phyloP scores from a whole-genome alignment of 1,284 basidiomycete genomes.

The Chalciporus sp. region DNA sequence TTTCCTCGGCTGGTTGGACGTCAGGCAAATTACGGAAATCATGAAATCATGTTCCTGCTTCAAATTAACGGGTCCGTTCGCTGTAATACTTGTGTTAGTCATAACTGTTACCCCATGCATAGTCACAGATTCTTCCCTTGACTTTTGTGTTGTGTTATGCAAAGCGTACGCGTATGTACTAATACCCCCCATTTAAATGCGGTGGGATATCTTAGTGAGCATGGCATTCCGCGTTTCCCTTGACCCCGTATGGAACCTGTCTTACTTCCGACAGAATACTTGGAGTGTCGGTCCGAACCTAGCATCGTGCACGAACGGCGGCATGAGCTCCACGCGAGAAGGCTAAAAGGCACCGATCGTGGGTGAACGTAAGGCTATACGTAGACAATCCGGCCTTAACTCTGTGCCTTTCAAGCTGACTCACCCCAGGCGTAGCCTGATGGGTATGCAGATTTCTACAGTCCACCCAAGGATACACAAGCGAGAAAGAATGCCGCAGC shows the following conservation, averaged over 20 bases:
- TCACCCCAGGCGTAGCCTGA: neutral
- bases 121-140: neutral
- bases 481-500: neutral
- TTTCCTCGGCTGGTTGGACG: neutral
- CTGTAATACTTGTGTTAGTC: neutral
- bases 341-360: no score
- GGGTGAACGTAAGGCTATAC: no score
- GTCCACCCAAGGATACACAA: neutral
- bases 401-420: neutral
- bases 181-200: no score
- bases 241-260: no score
- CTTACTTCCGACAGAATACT: no score
- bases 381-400: no score
- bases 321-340: no score
- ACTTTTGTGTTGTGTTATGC: neutral
- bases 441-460: neutral
- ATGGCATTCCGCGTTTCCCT: no score
- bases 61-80: neutral
- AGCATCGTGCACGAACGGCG: no score
- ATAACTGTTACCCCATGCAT: neutral
- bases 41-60: neutral
- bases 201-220: no score
- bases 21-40: constrained; percentile 1
- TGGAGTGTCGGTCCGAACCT: no score
- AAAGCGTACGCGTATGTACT: no score